Evolutionary conservation across 805 yeast genomes (phyloP), one percentile per base, ranked within the genome.

Genomic region (Clavispora carvajalis): DNA sequence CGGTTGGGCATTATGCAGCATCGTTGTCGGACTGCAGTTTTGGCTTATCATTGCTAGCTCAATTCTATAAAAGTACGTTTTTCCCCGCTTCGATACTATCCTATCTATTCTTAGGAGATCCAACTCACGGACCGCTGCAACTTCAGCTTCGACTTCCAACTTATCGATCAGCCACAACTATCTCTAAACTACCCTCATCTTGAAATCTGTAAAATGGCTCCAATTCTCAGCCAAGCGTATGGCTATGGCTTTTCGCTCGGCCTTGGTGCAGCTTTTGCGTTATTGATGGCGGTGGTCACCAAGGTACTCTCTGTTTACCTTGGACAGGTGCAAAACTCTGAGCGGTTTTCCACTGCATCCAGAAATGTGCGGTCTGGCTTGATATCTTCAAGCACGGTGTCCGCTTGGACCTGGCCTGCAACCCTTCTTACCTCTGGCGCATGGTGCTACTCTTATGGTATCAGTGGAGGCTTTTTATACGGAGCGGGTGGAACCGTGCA

Each of bases 401-500:
- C 44, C 2, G 44, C 44, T 7, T 40, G 44, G 44, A 40, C 41
- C 3, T 40, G 44, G 44, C 44, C 44, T 6, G 44, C 25, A 17
- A 43, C 34, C 6, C 30, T 53, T 36, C 30, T 16, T 37, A 33
- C 47, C 30, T 44, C 52, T 2, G 51, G 41, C 22, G 41, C 30
- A 7, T 40, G 44, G 44, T 11, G 41, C 18, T 40, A 40, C 19
- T 34, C 44, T n/a, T 41, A 40, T 17, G 44, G 44, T 13, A 18
- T 40, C 5, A 24, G 37, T 12, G 44, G 44, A 5, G 41, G 41
- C 13, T 40, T 31, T 33, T 19, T 40, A 30, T 40, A 40, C 22
- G 41, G 44, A 13, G 29, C 33, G 26, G 44, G 44, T n/a, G 44
- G 57, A 15, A 39, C 50, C 5, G 21, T 47, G 23, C 58, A 53